Base-by-base conservation (phyloP, 2,329 filamentous ascomycete genomes). In the Aureobasidium sp. region DNA sequence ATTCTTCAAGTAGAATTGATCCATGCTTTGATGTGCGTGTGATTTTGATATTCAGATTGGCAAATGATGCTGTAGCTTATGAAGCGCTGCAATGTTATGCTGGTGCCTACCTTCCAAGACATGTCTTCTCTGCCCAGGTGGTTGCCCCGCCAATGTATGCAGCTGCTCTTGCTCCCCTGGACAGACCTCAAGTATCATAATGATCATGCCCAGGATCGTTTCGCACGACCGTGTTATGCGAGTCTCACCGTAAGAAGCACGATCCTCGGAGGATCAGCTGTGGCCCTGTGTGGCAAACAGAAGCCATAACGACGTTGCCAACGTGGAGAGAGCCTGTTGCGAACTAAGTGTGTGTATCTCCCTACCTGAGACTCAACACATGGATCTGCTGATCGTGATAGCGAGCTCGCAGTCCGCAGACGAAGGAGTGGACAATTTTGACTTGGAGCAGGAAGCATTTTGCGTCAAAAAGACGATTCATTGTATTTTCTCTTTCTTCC, bases 61-160 rank as follows among this genome's bases (percentile, higher is more conserved):
- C 12, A 25, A 5, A n/a, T 25, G 11, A 12, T 14, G 20, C 42
- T 15, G 11, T n/a, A 20, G 20, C 22, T 25, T 27, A 22, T 5
- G 17, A 36, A 51, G 47, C 11, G n/a, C 15, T 34, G 9, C 31
- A 34, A 14, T 22, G 47, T 14, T 51, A 51, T 51, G 47, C 47
- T 51, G 47, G 47, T 51, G 47, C 47, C 47, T 51, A 27, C 45
- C 31, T 31, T 29, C 44, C 42, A 45, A 45, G 42, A 45, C 14
- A 27, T 17, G 31, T 29, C 31, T n/a, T 36, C 9, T 12, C 47
- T 36, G 31, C 31, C 31, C 31, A 34, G 31, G 9, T 34, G 25
- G 47, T 51, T 51, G 47, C 47, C 47, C 47, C 47, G 47, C 47
- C 47, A 51, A 51, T 51, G 31, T 51, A 34, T 51, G 47, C 47